Conservation (phyloP, 768 basidiomycete genomes). For the Pleurotus ostreatus region DNA sequence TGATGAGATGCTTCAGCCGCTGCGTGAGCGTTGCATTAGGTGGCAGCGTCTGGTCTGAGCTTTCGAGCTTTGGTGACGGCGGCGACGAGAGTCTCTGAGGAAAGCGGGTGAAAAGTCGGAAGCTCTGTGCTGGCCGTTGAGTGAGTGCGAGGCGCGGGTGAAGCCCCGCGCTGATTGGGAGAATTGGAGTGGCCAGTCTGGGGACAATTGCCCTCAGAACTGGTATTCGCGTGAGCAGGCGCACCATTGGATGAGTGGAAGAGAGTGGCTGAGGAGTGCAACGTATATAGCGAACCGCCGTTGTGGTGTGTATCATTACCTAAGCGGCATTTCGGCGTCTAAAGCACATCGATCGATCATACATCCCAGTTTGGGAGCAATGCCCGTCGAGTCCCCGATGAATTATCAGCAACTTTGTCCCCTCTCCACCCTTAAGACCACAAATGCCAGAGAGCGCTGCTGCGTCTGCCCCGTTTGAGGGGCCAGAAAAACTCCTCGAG, state of each 20-base stretch:
- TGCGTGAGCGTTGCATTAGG: slow-evolving; percentile 55
- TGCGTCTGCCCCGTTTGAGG: slow-evolving; percentile 70
- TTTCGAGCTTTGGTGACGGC: slow-evolving; percentile 14
- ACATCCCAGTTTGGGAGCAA: too few relatives aligned
- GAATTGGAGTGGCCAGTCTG: slow-evolving; percentile 42
- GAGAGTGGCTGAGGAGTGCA: too few relatives aligned
- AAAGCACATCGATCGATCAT: too few relatives aligned
- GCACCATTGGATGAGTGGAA: slow-evolving; percentile 4
- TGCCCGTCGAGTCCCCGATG: too few relatives aligned
- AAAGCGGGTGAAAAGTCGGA: slow-evolving; percentile 49
- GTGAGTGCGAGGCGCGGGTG: slow-evolving; percentile 25
- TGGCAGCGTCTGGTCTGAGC: slow-evolving; percentile 7
- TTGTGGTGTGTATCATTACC: too few relatives aligned
- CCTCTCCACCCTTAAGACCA: not conserved
- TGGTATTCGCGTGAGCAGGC: slow-evolving; percentile 40
- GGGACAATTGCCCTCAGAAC: slow-evolving; percentile 42
- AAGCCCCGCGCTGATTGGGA: slow-evolving; percentile 36
- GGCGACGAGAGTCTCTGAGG: slow-evolving; percentile 41
- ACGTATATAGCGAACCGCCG: too few relatives aligned
- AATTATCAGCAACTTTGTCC: not conserved
- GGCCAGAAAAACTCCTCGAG: slow-evolving; percentile 93
- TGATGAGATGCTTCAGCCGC: slow-evolving; percentile 78
- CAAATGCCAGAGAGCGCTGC: slow-evolving; percentile 21
- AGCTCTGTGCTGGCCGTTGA: slow-evolving; percentile 18
- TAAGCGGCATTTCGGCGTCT: too few relatives aligned